A percentile compares a stretch with the other conserved stretches of the same genome.
These are phyloP conservation scores for Camelina neglecta DNA, from an alignment of 345 rosid genomes.

Conservation along the genomic window DNA sequence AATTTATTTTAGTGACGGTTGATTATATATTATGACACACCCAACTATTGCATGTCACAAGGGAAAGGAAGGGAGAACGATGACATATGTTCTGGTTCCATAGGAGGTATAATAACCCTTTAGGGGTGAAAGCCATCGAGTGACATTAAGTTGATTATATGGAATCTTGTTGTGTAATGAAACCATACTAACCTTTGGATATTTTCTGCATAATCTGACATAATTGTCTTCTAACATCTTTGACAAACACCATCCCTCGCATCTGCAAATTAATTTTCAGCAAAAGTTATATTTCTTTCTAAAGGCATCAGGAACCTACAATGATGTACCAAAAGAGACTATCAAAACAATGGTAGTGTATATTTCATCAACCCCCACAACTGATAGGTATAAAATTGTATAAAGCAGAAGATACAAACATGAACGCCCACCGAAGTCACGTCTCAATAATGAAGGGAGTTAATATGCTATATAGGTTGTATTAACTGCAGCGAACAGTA, in stretches of 20 bases:
- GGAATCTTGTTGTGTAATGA: constrained; percentile 15
- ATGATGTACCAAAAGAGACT: constrained; percentile 2
- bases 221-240: constrained; percentile 85
- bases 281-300: neutral
- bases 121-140: neutral
- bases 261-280: constrained; percentile 54
- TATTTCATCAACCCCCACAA: neutral
- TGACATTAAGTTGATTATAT: neutral
- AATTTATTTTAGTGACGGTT: constrained; percentile 16
- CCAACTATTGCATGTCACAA: neutral
- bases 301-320: neutral
- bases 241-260: constrained; percentile 92
- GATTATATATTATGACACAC: neutral
- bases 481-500: neutral
- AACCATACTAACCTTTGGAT: constrained; percentile 66
- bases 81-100: neutral
- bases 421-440: neutral
- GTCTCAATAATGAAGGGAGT: neutral
- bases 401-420: constrained; percentile 7
- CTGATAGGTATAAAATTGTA: neutral
- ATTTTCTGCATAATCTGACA: constrained; percentile 90
- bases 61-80: neutral
- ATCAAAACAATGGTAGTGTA: constrained; percentile 1
- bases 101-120: neutral
- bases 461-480: neutral